Base-by-base conservation (phyloP, 495 filamentous ascomycete species). In the Neurospora sp. region DNA sequence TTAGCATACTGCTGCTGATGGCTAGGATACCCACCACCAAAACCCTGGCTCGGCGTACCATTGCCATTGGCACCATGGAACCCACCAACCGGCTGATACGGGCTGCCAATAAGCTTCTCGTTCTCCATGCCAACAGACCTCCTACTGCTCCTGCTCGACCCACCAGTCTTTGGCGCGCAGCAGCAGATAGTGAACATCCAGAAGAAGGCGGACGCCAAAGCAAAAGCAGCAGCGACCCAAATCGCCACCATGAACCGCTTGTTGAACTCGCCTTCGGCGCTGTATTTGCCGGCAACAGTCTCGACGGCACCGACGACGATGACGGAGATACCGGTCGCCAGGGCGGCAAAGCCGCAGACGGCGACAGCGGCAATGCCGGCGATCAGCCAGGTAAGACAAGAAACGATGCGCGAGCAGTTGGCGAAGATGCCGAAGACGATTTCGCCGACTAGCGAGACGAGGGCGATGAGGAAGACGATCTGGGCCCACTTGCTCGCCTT, bases 101-200 rank as follows among this genome's bases (percentile, higher is more conserved):
- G 76, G 73, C 82, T 77, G 10, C 40, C 72, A 27, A 84, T 77
- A 70, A 85, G 79, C 84, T 88, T 87, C 83, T 88, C 86, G 74
- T 48, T 68, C 61, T 74, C 73, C 73, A 72, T 73, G 72, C 61
- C 44, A 17, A 72, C 35, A 22, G 71, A 4, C 27, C 68, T 20
- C 37, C 73, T 70, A 45, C 44, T 38, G 72, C 68, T 41, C 72
- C 72, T 61, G 73, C 78, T 68, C 16, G 75, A 72, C 44, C 78
- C 76, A 72, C 82, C 77, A 17, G 53, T 35, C 31, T 35, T 83
- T 68, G 81, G 83, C 70, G 80, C 77, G 86, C 95, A 97, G 89
- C 94, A 98, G 91, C 95, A 98, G 71, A 89, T 86, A 81, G 89
- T 93, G 81, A 97, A 89, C 75, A 92, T 84, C 95, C 95, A 98